Base-by-base conservation (phyloP, 345 rosid species). In the Eucalyptus regnans region DNA sequence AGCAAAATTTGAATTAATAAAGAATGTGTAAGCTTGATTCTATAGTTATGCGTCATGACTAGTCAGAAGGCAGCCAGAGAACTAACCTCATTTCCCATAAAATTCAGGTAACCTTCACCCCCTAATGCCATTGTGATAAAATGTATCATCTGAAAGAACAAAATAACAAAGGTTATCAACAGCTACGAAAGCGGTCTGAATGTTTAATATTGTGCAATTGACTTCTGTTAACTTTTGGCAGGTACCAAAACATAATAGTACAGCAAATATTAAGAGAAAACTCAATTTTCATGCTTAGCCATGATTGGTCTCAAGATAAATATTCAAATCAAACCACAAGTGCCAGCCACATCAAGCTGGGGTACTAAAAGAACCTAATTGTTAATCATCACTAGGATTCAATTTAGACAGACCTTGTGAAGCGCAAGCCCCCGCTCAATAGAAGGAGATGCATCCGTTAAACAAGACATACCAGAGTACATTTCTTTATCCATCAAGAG, bases 61-160 rank as follows among this genome's bases (percentile, higher is more conserved):
- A 88, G 54, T 50, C 48, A 60, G 41, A n/a, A 48, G 68, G 44
- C 15, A 86, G 79, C 51, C 31, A 81, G 87, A 90, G 50, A 87
- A 48, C 89, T 90, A 91, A 95, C 98, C 96, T 96, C 98, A 89
- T 96, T 96, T 88, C 97, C 98, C 96, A 96, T 96, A 88, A 95
- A 96, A 93, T 96, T 96, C 87, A 96, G 96, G 90, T 96, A 95
- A 89, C 97, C 98, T 83, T 96, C 97, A 16, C 98, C 97, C 90
- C 98, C 98, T 89, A 96, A 89, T 88, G 96, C 97, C 96, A 95
- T 94, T 9, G 97, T 95, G 79, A 95, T 88, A 88, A 95, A 93
- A 93, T 96, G 98, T 91, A 95, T 93, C 96, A 96, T 94, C 98
- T 95, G 80, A 51, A 50, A 56, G 50, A 81, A 62, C 33, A 56